Evolutionary conservation across 2,329 filamentous ascomycete species (phyloP), one percentile per base, ranked within the genome.

Genomic region (Coniochaeta sp.): DNA sequence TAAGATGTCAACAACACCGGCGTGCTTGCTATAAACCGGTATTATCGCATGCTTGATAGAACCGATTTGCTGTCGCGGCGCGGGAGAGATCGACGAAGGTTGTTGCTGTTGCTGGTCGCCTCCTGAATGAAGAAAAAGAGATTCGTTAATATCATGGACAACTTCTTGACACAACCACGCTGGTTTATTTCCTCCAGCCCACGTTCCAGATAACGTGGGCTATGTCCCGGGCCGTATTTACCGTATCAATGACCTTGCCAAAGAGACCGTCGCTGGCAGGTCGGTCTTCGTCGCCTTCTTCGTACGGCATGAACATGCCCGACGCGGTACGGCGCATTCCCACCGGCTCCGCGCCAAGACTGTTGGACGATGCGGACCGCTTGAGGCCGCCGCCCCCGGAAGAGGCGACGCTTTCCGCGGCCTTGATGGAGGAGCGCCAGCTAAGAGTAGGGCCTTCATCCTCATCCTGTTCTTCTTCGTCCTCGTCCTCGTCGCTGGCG

Each of bases 281-380:
- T 46, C 67, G 76, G 64, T 68, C 73, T 13, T 30, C 45, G 57
- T 90, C 87, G 54, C 83, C 83, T 59, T 91, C 86, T 59, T 91
- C 87, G 60, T 85, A 87, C 7, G 90, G 89, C 87, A 95, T 91
- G 61, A 95, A 87, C 89, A 95, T 95, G 59, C 90, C 91, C 33
- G 89, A 94, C 49, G 83, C 76, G 18, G 89, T 95, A 58, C 91
- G 79, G 56, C 86, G 83, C 75, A 95, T 85, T 50, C 85, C 84
- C 16, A 69, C 72, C 40, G 76, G 71, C 53, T 81, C 76, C 18
- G 71, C 72, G n/a, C 64, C 67, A n/a, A 80, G 66, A 55, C 71
- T 76, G 61, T 66, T 66, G 35, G 73, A 67, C 22, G 79, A 79
- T n/a, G 70, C 61, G 18, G 77, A 73, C 52, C 75, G 72, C 32